These are phyloP conservation scores for Histomonas meleagridis DNA, from an alignment of 208 protist genomes.

Conservation along the genomic window DNA sequence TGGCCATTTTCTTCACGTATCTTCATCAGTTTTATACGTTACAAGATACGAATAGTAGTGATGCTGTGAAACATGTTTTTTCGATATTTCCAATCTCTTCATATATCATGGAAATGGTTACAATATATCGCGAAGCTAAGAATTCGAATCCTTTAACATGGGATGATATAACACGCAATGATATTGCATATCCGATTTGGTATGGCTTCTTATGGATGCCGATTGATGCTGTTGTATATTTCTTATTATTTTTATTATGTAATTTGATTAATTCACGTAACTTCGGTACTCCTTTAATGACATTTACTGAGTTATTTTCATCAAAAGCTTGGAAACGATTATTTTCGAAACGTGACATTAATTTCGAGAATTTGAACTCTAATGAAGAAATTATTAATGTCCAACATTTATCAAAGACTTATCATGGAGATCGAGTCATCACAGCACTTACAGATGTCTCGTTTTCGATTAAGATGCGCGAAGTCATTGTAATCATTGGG, in stretches of 20 bases:
- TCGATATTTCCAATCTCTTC: not conserved
- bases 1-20: not conserved
- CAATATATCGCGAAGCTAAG: not conserved
- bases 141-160: not conserved
- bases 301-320: not conserved
- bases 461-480: not conserved
- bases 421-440: not conserved
- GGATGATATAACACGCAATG: not conserved
- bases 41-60: not conserved
- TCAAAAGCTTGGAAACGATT: not conserved
- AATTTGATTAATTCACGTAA: not conserved
- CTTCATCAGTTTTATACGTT: not conserved
- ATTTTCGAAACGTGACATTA: not conserved
- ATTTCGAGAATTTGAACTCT: not conserved
- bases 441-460: not conserved
- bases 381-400: not conserved
- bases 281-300: not conserved
- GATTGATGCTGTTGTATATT: not conserved
- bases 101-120: not conserved
- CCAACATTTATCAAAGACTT: not conserved
- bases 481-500: constrained; percentile 9
- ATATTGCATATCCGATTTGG: not conserved
- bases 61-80: not conserved
- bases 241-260: not conserved
- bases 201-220: not conserved